Evolutionary conservation across 1,139 yeast genomes (phyloP).

Genomic region (Nadsonia commutata): DNA sequence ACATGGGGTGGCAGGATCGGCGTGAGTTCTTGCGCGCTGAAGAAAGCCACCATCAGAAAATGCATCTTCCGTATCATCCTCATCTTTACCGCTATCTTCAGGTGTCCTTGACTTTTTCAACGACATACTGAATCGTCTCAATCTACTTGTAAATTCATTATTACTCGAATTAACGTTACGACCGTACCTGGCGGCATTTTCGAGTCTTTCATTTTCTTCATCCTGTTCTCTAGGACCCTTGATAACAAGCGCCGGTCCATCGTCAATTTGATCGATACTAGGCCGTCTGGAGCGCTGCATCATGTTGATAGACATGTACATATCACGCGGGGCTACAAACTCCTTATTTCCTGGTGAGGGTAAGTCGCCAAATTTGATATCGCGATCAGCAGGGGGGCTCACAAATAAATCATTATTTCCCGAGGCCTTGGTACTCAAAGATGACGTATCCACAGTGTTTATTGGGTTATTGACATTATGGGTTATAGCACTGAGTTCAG

Average conservation of each 20-base stretch:
- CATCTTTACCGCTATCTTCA: neutral
- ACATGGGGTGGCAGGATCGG: no score
- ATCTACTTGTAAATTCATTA: neutral
- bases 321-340: conserved; percentile 66
- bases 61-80: neutral
- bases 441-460: neutral
- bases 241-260: conserved; percentile 73
- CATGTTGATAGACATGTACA: conserved; percentile 71
- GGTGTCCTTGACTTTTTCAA: neutral
- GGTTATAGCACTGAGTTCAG: neutral
- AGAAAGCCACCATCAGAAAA: neutral
- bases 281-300: conserved; percentile 36
- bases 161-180: neutral
- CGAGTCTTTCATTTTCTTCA: conserved; percentile 23
- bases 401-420: conserved; percentile 7
- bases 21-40: neutral
- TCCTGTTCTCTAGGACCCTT: conserved; percentile 62
- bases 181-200: conserved; percentile 3
- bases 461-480: neutral
- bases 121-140: neutral
- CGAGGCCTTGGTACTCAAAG: conserved; percentile 6
- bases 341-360: conserved; percentile 25
- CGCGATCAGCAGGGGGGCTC: conserved; percentile 19
- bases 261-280: conserved; percentile 28
- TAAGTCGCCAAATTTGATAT: conserved; percentile 29